A percentile compares a stretch with the other conserved stretches of the same genome.
Evolutionary conservation across 305 asterid genomes (phyloP).

Genomic region (Fraxinus nigra): DNA sequence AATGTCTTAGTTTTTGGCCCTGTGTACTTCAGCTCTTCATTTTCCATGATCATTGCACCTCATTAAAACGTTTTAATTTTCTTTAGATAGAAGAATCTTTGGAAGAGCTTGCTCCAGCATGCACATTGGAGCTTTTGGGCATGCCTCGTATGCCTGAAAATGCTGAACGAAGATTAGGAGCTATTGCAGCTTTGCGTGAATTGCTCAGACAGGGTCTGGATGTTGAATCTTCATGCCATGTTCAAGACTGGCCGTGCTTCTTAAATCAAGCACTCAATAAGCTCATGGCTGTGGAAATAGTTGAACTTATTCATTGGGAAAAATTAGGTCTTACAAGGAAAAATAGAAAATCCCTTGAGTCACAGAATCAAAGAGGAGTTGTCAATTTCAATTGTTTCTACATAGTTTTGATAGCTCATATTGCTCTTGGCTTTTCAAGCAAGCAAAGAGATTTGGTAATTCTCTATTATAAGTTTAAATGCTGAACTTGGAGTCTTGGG

Average conservation of each 20-base stretch:
- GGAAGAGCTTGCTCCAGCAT: constrained; percentile 98
- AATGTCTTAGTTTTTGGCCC: neutral
- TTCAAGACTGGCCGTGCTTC: constrained; percentile 97
- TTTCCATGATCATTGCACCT: constrained; percentile 3
- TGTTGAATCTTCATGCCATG: constrained; percentile 83
- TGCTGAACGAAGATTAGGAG: constrained; percentile 92
- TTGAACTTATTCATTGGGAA: constrained; percentile 90
- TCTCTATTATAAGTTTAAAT: neutral
- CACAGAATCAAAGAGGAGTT: constrained; percentile 89
- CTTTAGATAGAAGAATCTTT: constrained; percentile 91
- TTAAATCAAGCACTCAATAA: constrained; percentile 79
- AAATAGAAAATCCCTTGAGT: constrained; percentile 80
- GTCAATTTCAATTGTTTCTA: constrained; percentile 87
- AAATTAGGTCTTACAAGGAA: constrained; percentile 78
- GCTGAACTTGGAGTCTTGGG: neutral
- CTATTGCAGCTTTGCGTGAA: constrained; percentile 90
- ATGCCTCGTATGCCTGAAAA: constrained; percentile 93
- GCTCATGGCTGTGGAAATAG: constrained; percentile 90
- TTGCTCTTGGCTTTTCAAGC: constrained; percentile 95
- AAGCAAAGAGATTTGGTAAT: constrained; percentile 79
- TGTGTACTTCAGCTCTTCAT: constrained; percentile 16
- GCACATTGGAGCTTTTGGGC: constrained; percentile 91
- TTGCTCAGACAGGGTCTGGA: constrained; percentile 94
- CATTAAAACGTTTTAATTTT: constrained; percentile 20
- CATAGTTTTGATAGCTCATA: constrained; percentile 72